A percentile compares a stretch with the other conserved stretches of the same genome.
phyloP scores from a whole-genome alignment of 2,329 filamentous ascomycete species.

The Cladophialophora bantiana region DNA sequence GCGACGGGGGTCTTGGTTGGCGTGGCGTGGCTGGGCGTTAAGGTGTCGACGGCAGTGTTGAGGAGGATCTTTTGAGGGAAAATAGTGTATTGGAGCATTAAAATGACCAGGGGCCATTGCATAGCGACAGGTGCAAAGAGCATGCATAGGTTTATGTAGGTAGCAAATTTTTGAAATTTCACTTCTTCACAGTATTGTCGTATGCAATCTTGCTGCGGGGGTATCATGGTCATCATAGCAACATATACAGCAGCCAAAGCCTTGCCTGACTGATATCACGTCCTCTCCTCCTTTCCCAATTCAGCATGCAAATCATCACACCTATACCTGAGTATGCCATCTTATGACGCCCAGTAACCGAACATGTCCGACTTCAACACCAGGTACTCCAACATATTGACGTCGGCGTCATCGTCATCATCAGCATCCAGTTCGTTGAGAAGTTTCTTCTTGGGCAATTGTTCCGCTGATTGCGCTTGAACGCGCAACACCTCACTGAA shows the following conservation, averaged over 20 bases:
- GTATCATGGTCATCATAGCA: constrained; percentile 1
- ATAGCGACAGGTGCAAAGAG: not conserved
- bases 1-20: constrained; percentile 26
- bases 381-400: constrained; percentile 69
- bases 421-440: constrained; percentile 42
- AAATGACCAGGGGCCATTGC: not conserved
- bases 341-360: constrained; percentile 58
- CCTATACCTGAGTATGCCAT: not conserved
- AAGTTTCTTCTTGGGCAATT: constrained; percentile 43
- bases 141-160: not conserved
- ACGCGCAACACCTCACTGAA: constrained; percentile 75
- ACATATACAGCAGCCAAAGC: not conserved
- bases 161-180: not conserved
- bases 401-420: constrained; percentile 42
- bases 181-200: not conserved
- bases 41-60: constrained; percentile 20
- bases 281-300: not conserved
- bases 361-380: constrained; percentile 75
- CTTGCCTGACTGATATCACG: not conserved
- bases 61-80: constrained; percentile 22
- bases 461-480: constrained; percentile 60
- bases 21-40: constrained; percentile 30
- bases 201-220: not conserved
- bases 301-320: not conserved
- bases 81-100: not conserved